phyloP scores from a whole-genome alignment of 805 yeast species.

The Zygoascus bituminiphila region DNA sequence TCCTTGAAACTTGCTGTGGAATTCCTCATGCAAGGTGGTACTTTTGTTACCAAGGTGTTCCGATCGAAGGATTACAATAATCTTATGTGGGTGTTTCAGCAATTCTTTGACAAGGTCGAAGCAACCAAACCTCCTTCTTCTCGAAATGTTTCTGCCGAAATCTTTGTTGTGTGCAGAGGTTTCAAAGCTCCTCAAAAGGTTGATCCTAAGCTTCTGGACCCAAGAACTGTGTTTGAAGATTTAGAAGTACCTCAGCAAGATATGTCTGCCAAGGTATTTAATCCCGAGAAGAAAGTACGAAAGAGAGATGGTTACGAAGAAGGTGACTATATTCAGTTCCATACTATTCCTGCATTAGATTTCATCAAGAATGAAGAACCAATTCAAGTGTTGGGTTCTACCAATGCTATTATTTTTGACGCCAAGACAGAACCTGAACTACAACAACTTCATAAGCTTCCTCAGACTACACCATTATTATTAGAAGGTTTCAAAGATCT shows the following conservation, averaged over 20 bases:
- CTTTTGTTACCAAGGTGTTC: conserved; percentile 93
- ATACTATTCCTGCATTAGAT: conserved; percentile 66
- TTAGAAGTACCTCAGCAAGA: conserved; percentile 47
- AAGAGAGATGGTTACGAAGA: conserved; percentile 96
- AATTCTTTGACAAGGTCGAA: conserved; percentile 90
- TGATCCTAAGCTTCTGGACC: conserved; percentile 87
- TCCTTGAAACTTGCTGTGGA: conserved; percentile 92
- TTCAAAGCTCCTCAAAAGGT: conserved; percentile 93
- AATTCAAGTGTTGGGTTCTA: conserved; percentile 68
- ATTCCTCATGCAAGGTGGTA: conserved; percentile 84
- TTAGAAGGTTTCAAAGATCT: conserved; percentile 81
- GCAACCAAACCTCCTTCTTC: conserved; percentile 99
- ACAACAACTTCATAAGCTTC: conserved; percentile 61
- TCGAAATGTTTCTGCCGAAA: conserved; percentile 98
- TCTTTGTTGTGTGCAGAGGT: conserved; percentile 92
- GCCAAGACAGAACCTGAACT: conserved; percentile 63
- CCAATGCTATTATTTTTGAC: conserved; percentile 55
- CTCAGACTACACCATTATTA: conserved; percentile 70
- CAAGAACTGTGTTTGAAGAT: conserved; percentile 92
- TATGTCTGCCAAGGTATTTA: conserved; percentile 85
- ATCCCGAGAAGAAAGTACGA: conserved; percentile 86
- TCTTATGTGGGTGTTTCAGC: conserved; percentile 95
- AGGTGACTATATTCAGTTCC: conserved; percentile 69
- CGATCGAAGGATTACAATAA: conserved; percentile 98
- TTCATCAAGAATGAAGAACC: conserved; percentile 79